Conservation (phyloP, 2,329 filamentous ascomycete species). For the Phyllosticta paracitricarpa region DNA sequence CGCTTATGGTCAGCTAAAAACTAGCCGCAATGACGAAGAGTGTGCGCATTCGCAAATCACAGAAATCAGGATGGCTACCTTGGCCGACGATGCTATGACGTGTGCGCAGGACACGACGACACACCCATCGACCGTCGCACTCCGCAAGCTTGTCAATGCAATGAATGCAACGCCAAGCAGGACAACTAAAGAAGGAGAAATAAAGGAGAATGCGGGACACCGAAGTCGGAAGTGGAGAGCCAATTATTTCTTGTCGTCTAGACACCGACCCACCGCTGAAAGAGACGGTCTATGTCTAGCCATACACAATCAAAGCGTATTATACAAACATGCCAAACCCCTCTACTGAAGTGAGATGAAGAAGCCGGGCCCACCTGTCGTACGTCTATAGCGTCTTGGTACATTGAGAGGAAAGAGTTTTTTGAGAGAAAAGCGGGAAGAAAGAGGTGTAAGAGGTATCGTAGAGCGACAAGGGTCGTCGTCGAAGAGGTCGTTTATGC, state of each 20-base stretch:
- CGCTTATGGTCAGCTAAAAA: too few relatives aligned
- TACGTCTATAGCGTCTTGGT: slow-evolving; percentile 32
- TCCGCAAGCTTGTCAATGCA: neutral
- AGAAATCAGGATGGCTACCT: neutral
- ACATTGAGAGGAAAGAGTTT: slow-evolving; percentile 19
- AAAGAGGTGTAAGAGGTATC: slow-evolving; percentile 17
- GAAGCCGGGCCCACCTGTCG: slow-evolving; percentile 19
- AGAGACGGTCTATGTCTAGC: slow-evolving; percentile 9
- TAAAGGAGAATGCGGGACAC: neutral
- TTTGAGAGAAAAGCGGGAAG: slow-evolving; percentile 13
- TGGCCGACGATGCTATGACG: neutral
- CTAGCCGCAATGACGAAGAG: neutral
- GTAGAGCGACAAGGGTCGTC: slow-evolving; percentile 13
- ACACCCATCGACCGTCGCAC: neutral
- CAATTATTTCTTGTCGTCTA: slow-evolving; percentile 7
- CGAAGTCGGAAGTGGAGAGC: slow-evolving; percentile 10
- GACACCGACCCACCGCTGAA: slow-evolving; percentile 5
- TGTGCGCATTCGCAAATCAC: neutral
- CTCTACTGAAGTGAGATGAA: neutral
- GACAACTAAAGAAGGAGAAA: neutral
- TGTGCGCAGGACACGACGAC: neutral
- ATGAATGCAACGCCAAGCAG: neutral
- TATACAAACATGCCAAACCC: slow-evolving; percentile 4
- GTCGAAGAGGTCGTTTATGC: slow-evolving; percentile 43
- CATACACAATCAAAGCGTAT: slow-evolving; percentile 7